Base-by-base conservation (phyloP, 2,329 filamentous ascomycete species). In the Botrytis byssoidea region DNA sequence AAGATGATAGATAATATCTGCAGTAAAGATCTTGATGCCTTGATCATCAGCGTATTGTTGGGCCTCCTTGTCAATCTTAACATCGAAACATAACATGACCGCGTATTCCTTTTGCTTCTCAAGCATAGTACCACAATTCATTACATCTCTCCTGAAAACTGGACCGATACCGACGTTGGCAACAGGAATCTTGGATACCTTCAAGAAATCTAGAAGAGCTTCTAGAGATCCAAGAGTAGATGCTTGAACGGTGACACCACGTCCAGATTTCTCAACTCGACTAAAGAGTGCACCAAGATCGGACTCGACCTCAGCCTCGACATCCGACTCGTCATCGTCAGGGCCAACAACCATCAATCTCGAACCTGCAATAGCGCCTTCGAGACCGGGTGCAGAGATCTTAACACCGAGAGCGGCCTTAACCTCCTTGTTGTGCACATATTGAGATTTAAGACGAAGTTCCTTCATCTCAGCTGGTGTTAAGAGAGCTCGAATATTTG, bases 61-160 rank as follows among this genome's bases (percentile, higher is more conserved):
- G 0, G 96, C 96, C 82, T 99, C 96, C 83, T 97, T 98, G 85
- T 99, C 96, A 25, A 99, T 93, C 86, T 98, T 98, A 84, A 99
- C 96, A 83, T 99, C 97, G 88, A 99, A 99, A 83, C 96, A 98
- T 69, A 99, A 90, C 96, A 99, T 99, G 82, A 98, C 93, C n/a
- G 96, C 96, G 79, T 91, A 97, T 82, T 99, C 95, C 77, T 94
- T 94, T 25, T 91, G 89, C 85, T 98, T 98, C 84, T 99, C 96
- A 80, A 98, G 83, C 96, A 99, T 99, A 78, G 93, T 92, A 81
- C 94, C 95, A 86, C 93, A 88, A 90, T 91, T 95, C 89, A 98
- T 96, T 72, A 99, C 93, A 83, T 99, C 96, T 80, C 96, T 93
- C 87, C 98, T 98, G 89, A 93, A 98, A 57, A 99, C 95, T 3